Base-by-base conservation (phyloP, 1,284 basidiomycete species). In the Ustilago sp. region DNA sequence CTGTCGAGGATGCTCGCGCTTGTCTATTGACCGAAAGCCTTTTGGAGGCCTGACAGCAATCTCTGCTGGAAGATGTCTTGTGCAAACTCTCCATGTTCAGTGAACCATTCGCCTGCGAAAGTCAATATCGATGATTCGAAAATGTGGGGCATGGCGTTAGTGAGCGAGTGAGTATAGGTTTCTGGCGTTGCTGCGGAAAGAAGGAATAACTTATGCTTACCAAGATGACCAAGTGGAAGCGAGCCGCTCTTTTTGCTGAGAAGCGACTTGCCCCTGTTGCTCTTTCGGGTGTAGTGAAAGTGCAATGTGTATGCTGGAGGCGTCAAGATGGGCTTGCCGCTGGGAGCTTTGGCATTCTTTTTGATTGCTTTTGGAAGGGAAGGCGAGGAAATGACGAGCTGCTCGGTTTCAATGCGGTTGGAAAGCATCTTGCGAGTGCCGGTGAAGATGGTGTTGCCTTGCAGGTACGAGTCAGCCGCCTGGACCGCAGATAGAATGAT, bases 71-170 rank as follows among this genome's bases (percentile, higher is more conserved):
- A 85, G 52, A 80, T 63, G 32, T 41, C 35, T 63, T 83, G 75
- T 5, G 76, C 64, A 47, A 85, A 85, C 53, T 84, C 84, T 23
- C 84, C 84, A 43, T 81, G 64, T n/a, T 80, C 61, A 12, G 82
- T 83, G 70, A 85, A 83, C 82, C 83, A 85, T 63, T 85, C 84
- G 65, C 80, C 83, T 81, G 68, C 15, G 4, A 64, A 23, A 55
- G 36, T 1, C 1, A 7, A 48, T 31, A 48, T 13, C 47, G 19
- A 48, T 23, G 8, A 9, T 48, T 8, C 4, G 19, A 19, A 32
- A 13, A n/a, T 45, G 28, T 9, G n/a, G 1, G 48, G 8, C 1
- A 15, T 13, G 48, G 7, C n/a, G n/a, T 28, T 28, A 45, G 19
- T 7, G 43, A 19, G 31, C 48, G 15, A 50, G 45, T n/a, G n/a